These are phyloP conservation scores for Auricularia cornea DNA, from an alignment of 768 basidiomycete species.

Conservation along the genomic window DNA sequence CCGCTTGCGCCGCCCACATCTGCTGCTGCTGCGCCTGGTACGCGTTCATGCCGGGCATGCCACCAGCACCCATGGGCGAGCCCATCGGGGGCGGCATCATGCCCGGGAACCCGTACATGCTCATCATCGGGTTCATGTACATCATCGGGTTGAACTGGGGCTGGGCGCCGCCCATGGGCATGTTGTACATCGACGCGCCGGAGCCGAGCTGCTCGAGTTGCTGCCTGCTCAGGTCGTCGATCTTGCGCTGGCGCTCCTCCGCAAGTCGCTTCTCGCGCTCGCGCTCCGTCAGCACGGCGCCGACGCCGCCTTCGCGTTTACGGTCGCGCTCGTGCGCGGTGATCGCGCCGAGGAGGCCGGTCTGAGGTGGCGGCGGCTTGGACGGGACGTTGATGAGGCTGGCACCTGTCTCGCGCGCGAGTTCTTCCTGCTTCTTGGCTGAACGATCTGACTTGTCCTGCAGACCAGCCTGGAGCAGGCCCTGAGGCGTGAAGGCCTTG, in stretches of 20 bases:
- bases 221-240: conserved; percentile 83
- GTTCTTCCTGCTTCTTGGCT: conserved; percentile 89
- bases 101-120: conserved; percentile 14
- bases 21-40: conserved; percentile 53
- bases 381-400: conserved; percentile 93
- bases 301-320: conserved; percentile 91
- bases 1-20: conserved; percentile 72
- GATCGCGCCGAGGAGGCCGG: conserved; percentile 91
- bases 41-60: conserved; percentile 34
- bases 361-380: conserved; percentile 91
- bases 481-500: conserved; percentile 92
- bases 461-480: conserved; percentile 87
- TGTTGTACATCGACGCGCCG: conserved; percentile 54
- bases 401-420: conserved; percentile 84
- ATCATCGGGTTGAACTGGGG: conserved; percentile 52
- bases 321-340: conserved; percentile 91
- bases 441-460: conserved; percentile 95
- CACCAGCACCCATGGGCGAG: conserved; percentile 30
- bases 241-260: conserved; percentile 86
- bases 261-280: conserved; percentile 88
- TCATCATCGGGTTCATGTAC: conserved; percentile 33
- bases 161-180: conserved; percentile 37
- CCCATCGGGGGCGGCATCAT: conserved; percentile 43
- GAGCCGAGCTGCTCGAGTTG: conserved; percentile 72
- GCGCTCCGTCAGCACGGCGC: conserved; percentile 88